phyloP scores from a whole-genome alignment of 257 asterid genomes.

The Solanum gracilifrons region DNA sequence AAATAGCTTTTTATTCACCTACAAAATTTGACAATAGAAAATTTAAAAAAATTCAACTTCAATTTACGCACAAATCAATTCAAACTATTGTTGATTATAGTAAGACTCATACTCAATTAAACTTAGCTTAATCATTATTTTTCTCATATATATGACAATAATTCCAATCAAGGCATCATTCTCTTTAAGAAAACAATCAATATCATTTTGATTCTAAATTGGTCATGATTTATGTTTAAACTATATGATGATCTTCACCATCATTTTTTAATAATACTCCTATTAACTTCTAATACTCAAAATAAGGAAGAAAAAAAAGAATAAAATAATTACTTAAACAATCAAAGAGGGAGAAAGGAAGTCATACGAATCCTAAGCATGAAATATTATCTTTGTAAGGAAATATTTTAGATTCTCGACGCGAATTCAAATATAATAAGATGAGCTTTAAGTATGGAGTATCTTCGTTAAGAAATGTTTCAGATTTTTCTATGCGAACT shows the following conservation, averaged over 20 bases:
- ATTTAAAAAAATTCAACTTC: neutral
- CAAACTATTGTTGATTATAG: neutral
- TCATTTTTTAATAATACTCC: neutral
- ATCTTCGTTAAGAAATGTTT: neutral
- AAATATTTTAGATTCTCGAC: rapidly evolving
- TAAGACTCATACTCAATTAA: neutral
- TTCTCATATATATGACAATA: neutral
- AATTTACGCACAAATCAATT: neutral
- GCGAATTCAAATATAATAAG: neutral
- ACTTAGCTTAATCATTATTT: neutral
- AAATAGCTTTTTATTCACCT: neutral
- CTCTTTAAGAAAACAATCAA: neutral
- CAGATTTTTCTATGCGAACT: rapidly evolving
- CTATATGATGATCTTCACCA: neutral
- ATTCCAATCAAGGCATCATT: neutral
- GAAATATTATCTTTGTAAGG: neutral
- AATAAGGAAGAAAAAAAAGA: neutral
- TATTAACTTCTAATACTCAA: neutral
- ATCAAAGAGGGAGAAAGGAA: neutral
- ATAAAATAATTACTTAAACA: neutral
- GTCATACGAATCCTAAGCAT: neutral
- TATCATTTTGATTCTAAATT: neutral
- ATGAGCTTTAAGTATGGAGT: neutral
- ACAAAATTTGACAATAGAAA: neutral
- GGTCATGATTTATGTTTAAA: neutral